A percentile compares a stretch with the other conserved stretches of the same genome.
Evolutionary conservation across 495 filamentous ascomycete genomes (phyloP).

Genomic region (Penicillium atrosanguineum): DNA sequence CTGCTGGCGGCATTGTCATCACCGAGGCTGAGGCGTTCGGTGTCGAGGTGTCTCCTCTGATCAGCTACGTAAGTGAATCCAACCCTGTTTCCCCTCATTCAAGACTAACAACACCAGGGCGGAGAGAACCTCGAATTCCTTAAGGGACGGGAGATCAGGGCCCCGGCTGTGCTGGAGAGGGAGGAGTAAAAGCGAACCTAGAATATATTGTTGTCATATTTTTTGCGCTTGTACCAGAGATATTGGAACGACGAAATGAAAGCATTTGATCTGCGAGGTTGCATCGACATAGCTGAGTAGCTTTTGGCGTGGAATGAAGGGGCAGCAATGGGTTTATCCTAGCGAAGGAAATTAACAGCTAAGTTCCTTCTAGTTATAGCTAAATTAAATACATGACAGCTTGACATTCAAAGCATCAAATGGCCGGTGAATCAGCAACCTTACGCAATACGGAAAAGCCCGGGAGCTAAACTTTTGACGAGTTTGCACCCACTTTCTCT

Average conservation of each 20-base stretch:
- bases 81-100: constrained; percentile 5
- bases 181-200: constrained; percentile 44
- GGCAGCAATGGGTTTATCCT: background rate
- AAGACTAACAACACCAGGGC: constrained; percentile 55
- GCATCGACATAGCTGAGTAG: background rate
- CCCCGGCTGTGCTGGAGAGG: constrained; percentile 73
- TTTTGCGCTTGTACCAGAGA: background rate
- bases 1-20: constrained; percentile 71
- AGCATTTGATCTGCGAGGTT: background rate
- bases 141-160: constrained; percentile 69
- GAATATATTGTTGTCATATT: constrained; percentile 5
- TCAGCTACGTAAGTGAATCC: constrained; percentile 81
- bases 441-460: constrained; percentile 47
- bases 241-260: background rate
- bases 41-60: constrained; percentile 87
- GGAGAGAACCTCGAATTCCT: constrained; percentile 86
- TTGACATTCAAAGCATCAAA: constrained; percentile 9
- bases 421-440: constrained; percentile 25
- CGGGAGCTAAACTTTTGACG: constrained; percentile 41
- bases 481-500: constrained; percentile 26
- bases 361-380: background rate
- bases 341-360: background rate
- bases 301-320: background rate
- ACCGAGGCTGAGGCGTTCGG: constrained; percentile 67
- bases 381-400: background rate